Evolutionary conservation across 441 rosid species (phyloP).

Genomic region (Theobroma grandiflorum): DNA sequence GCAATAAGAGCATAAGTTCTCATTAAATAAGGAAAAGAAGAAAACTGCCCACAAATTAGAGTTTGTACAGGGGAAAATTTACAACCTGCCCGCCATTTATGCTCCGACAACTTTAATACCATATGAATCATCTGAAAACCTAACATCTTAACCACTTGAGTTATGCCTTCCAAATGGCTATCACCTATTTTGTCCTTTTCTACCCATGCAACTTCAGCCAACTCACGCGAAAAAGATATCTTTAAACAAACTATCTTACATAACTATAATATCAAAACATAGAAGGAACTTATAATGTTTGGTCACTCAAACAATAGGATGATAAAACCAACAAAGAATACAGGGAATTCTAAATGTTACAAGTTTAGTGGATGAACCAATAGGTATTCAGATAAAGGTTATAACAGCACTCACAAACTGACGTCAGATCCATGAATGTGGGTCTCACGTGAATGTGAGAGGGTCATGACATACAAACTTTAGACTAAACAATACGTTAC

Average conservation of each 20-base stretch:
- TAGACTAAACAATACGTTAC: background rate
- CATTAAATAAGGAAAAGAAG: background rate
- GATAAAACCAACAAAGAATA: background rate
- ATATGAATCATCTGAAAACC: background rate
- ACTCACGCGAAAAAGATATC: background rate
- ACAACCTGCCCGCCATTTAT: background rate
- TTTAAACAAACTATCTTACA: background rate
- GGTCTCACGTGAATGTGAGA: background rate
- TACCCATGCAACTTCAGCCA: background rate
- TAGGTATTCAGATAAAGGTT: background rate
- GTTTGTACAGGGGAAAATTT: background rate
- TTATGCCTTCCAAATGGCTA: background rate
- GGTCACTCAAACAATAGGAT: background rate
- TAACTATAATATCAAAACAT: background rate
- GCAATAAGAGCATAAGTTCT: background rate
- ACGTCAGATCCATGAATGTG: background rate
- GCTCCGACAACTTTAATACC: background rate
- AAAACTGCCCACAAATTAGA: background rate
- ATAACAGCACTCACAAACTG: background rate
- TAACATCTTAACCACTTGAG: background rate
- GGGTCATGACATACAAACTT: background rate
- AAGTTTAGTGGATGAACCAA: background rate
- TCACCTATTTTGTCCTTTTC: background rate
- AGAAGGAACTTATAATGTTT: background rate
- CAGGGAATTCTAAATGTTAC: background rate